phyloP scores from a whole-genome alignment of 257 asterid species.

The Prunella vulgaris region DNA sequence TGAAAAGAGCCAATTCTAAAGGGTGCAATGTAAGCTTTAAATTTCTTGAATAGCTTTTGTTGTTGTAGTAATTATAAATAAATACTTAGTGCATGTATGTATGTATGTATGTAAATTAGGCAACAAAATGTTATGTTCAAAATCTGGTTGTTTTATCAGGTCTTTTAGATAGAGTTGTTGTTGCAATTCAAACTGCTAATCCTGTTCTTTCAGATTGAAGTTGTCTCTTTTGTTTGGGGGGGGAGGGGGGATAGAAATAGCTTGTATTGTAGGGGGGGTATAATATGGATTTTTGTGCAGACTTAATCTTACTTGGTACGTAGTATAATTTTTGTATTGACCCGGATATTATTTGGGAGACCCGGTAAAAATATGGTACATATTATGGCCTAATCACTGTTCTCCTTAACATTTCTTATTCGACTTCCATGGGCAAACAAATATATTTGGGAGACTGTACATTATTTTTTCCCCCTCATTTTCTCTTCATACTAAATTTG shows the following conservation, averaged over 20 bases:
- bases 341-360: slow-evolving; percentile 1
- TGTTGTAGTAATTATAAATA: neutral
- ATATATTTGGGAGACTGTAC: no score
- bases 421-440: no score
- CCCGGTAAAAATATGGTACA: no score
- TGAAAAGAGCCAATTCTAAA: slow-evolving; percentile 70
- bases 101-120: slow-evolving; percentile 17
- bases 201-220: neutral
- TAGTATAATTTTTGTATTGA: neutral
- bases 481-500: no score
- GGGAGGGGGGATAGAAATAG: slow-evolving; percentile 6
- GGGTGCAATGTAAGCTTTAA: slow-evolving; percentile 68
- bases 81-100: neutral
- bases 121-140: slow-evolving; percentile 7
- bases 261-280: neutral
- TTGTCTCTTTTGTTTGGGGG: neutral
- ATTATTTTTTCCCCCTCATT: no score
- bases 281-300: no score
- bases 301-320: no score
- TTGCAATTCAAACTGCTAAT: slow-evolving; percentile 11
- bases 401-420: no score
- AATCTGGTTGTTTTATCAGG: slow-evolving; percentile 13
- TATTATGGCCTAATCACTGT: no score
- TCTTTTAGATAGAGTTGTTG: slow-evolving; percentile 19
- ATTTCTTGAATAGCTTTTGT: slow-evolving; percentile 13